phyloP scores from a whole-genome alignment of 768 basidiomycete genomes.

The Russula abietina region DNA sequence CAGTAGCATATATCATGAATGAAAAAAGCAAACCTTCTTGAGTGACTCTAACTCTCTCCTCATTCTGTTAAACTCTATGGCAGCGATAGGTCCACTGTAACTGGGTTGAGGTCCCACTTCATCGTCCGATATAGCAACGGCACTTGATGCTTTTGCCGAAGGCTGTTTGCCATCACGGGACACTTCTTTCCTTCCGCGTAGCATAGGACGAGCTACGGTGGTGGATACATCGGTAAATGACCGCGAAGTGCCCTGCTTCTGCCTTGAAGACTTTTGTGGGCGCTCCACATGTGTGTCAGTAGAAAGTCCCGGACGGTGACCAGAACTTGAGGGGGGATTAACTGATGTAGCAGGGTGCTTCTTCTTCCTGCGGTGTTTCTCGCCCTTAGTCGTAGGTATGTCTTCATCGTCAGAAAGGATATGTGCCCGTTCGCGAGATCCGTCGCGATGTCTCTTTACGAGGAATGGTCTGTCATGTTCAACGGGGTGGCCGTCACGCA shows the following conservation, averaged over 20 bases:
- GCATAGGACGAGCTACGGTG: not conserved
- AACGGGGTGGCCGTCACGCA: constrained; percentile 7
- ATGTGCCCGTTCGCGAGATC: constrained; percentile 13
- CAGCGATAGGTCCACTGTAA: constrained; percentile 36
- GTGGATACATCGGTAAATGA: constrained; percentile 9
- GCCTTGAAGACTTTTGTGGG: constrained; percentile 4
- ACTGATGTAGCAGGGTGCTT: not conserved
- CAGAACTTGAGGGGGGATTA: constrained; percentile 3
- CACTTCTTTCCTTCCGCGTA: constrained; percentile 2
- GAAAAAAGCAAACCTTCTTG: constrained; percentile 37
- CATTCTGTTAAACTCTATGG: constrained; percentile 48
- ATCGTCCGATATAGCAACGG: constrained; percentile 10
- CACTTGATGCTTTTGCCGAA: not conserved
- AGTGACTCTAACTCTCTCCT: constrained; percentile 52
- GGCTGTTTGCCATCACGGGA: constrained; percentile 12
- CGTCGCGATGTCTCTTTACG: constrained; percentile 12
- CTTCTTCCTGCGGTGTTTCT: constrained; percentile 23
- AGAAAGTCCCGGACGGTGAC: constrained; percentile 5
- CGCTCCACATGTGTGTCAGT: constrained; percentile 13
- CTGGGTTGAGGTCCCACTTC: constrained; percentile 21
- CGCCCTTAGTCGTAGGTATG: constrained; percentile 1
- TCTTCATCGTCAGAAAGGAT: constrained; percentile 20
- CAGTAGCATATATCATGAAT: not conserved
- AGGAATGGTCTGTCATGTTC: constrained; percentile 12
- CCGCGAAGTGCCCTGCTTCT: constrained; percentile 19